Base-by-base conservation (phyloP, 495 filamentous ascomycete genomes). In the Aspergillus bridgeri region DNA sequence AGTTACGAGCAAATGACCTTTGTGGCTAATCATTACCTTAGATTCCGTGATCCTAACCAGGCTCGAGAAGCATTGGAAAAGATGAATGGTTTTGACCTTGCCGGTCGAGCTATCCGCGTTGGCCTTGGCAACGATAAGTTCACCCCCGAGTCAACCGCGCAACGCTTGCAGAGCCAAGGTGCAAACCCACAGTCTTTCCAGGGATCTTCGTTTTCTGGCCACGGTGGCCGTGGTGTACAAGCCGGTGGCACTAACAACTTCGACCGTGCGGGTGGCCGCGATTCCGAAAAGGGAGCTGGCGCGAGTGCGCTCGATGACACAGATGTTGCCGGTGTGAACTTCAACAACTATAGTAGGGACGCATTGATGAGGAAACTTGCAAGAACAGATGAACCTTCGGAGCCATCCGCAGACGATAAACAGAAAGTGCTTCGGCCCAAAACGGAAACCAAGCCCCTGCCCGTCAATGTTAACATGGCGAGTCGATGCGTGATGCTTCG, bases 111-210 rank as follows among this genome's bases (percentile, higher is more conserved):
- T 54, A 98, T 99, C 69, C 90, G 95, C 68, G 95, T 99, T 76
- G 95, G 95, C 73, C 91, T 99, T 81, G 95, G 95, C 76, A 99
- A 96, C 79, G 95, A 99, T 89, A 98, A 98, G 89, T 99, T 98
- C 75, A 98, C 94, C 79, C 89, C 92, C 61, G 94, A 97, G 78
- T 93, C 92, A 73, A 96, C 89, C 73, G 88, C 90, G 66, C 92
- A 92, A 80, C 90, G 92, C 68, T 91, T 93, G 78, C 87, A 90
- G 75, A 84, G 86, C 66, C 63, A 73, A 61, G 86, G 89, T 81
- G 85, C 86, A 69, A 81, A 83, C 72, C 82, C 84, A 75, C 81
- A 83, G 74, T 85, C 85, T 71, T 94, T 85, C 74, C 93, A 97
- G 82, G 95, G 95, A 71, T 97, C 93, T 60, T 85, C 88, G 43